These are phyloP conservation scores for Huntiella abstrusa DNA, from an alignment of 2,329 filamentous ascomycete genomes.

Conservation along the genomic window DNA sequence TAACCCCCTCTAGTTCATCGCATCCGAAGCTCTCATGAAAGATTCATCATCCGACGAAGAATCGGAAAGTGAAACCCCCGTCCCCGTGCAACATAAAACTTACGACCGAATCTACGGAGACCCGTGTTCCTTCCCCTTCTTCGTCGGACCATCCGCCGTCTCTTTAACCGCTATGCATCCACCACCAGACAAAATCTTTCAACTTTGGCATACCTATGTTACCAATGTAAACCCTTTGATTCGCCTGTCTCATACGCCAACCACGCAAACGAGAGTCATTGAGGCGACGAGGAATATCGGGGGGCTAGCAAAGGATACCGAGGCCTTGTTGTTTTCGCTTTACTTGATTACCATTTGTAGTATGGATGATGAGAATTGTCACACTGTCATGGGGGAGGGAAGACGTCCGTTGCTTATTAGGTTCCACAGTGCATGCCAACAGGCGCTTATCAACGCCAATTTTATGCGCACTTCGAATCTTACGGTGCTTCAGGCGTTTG, in stretches of 20 bases:
- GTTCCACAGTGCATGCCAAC: conserved; percentile 40
- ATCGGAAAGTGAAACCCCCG: conserved; percentile 21
- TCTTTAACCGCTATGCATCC: conserved; percentile 32
- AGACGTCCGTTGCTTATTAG: conserved; percentile 30
- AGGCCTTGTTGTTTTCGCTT: conserved; percentile 50
- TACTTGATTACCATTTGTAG: conserved; percentile 41
- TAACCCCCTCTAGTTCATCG: conserved; percentile 24
- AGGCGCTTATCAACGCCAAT: conserved; percentile 45
- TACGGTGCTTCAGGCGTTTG: conserved; percentile 45
- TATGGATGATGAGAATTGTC: conserved; percentile 37
- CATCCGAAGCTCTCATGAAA: conserved; percentile 27
- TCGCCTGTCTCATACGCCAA: conserved; percentile 49
- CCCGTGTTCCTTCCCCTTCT: conserved; percentile 38
- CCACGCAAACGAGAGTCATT: conserved; percentile 43
- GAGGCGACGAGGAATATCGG: conserved; percentile 37
- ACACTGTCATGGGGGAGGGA: conserved; percentile 31
- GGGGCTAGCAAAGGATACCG: conserved; percentile 28
- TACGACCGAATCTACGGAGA: conserved; percentile 40
- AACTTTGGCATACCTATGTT: conserved; percentile 51
- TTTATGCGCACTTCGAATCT: conserved; percentile 49
- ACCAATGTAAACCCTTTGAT: conserved; percentile 51
- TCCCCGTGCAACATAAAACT: conserved; percentile 35
- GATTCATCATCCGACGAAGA: conserved; percentile 34
- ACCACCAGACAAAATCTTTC: conserved; percentile 38
- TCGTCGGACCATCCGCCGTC: conserved; percentile 26